Conservation (phyloP, 1,284 basidiomycete species). For the Ustilago cynodontis region DNA sequence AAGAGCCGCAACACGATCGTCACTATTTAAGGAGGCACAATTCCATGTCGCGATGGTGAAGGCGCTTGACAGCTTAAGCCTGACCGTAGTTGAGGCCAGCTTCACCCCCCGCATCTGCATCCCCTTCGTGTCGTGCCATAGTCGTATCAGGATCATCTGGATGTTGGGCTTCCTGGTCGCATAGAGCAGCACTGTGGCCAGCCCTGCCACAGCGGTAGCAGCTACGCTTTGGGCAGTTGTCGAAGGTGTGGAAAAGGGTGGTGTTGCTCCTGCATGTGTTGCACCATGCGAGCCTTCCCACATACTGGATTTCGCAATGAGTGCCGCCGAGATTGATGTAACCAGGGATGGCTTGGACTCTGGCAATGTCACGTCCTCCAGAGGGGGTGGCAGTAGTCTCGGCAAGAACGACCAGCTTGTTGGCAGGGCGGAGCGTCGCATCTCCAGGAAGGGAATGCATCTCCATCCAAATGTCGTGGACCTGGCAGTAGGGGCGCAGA, state of each 20-base stretch:
- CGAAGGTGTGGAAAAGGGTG: neutral
- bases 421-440: too few species aligned
- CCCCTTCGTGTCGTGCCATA: too few species aligned
- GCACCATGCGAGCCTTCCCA: neutral
- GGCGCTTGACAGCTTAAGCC: neutral
- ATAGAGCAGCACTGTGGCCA: neutral
- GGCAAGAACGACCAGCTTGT: neutral
- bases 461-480: conserved; percentile 1
- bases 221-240: neutral
- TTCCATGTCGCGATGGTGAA: neutral
- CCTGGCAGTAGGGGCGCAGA: neutral
- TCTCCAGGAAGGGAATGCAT: neutral
- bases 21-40: neutral
- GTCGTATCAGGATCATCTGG: neutral
- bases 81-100: neutral
- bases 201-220: neutral
- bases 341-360: conserved; percentile 1
- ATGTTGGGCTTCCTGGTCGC: neutral
- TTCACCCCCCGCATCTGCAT: accelerated
- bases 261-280: neutral
- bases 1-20: neutral
- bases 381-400: neutral
- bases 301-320: neutral
- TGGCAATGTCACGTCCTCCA: neutral
- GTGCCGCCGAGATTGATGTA: neutral